phyloP scores from a whole-genome alignment of 371 early-diverging fungal species.

The Choanephora cucurbitarum region DNA sequence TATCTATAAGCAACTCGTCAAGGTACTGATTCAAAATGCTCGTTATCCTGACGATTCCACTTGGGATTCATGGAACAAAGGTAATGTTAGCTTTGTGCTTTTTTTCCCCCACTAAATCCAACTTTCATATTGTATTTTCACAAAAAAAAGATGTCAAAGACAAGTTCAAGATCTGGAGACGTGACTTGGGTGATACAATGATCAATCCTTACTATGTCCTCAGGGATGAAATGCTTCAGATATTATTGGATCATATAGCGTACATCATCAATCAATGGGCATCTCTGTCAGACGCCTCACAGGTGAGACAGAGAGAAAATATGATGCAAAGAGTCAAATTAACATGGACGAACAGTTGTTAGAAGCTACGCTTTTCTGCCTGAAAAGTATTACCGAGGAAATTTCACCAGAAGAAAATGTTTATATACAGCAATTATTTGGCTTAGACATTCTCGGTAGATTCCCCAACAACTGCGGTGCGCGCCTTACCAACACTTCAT shows the following conservation, averaged over 20 bases:
- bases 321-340: no score
- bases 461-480: conserved; percentile 40
- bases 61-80: conserved; percentile 64
- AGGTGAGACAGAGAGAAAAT: conserved; percentile 17
- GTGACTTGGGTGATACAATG: conserved; percentile 77
- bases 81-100: no score
- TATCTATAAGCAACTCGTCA: conserved; percentile 57
- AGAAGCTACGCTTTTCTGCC: conserved; percentile 65
- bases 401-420: conserved; percentile 54
- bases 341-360: conserved; percentile 31
- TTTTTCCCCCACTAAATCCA: neutral
- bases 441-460: conserved; percentile 54
- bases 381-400: conserved; percentile 75
- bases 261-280: conserved; percentile 44
- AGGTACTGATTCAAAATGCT: conserved; percentile 55
- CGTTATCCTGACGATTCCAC: conserved; percentile 58
- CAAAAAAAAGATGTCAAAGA: conserved; percentile 56
- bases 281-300: conserved; percentile 25
- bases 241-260: conserved; percentile 56
- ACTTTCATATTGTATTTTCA: neutral
- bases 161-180: conserved; percentile 68
- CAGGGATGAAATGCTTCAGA: conserved; percentile 61
- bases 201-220: conserved; percentile 73
- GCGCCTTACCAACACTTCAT: conserved; percentile 52
- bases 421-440: conserved; percentile 64